phyloP scores from a whole-genome alignment of 2,329 filamentous ascomycete species.

The Cytospora piceicola region DNA sequence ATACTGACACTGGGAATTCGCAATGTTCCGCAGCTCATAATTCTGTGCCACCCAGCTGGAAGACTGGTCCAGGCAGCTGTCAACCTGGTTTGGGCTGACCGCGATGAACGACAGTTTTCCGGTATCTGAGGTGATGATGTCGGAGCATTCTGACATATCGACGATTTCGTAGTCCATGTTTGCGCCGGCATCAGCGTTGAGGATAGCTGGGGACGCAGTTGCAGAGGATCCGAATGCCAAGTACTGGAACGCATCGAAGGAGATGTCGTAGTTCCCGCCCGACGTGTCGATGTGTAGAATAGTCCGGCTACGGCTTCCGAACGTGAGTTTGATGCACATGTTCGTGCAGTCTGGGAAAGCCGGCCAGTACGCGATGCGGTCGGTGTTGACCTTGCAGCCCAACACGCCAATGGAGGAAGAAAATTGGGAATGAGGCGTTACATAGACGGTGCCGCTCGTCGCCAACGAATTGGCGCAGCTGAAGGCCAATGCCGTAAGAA shows the following conservation, averaged over 20 bases:
- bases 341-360: constrained; percentile 55
- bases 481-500: constrained; percentile 1
- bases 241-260: constrained; percentile 66
- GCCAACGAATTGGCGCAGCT: not conserved
- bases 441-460: constrained; percentile 36
- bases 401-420: constrained; percentile 61
- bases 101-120: constrained; percentile 59
- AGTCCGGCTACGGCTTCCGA: constrained; percentile 52
- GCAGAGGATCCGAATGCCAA: constrained; percentile 56
- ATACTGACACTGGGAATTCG: constrained; percentile 53
- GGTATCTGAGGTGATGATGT: constrained; percentile 53
- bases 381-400: constrained; percentile 63
- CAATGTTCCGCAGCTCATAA: constrained; percentile 57
- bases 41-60: constrained; percentile 58
- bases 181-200: constrained; percentile 55
- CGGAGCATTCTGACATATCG: constrained; percentile 51
- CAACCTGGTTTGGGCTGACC: constrained; percentile 58
- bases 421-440: constrained; percentile 61
- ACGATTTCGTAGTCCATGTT: constrained; percentile 54
- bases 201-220: constrained; percentile 32
- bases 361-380: constrained; percentile 67
- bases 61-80: constrained; percentile 49
- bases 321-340: constrained; percentile 59
- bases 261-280: constrained; percentile 60
- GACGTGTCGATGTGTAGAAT: constrained; percentile 63